Percentiles rank a stretch among this genome's conserved stretches.
Evolutionary conservation across 2,329 filamentous ascomycete genomes (phyloP).

Genomic region (Penicillium palitans): DNA sequence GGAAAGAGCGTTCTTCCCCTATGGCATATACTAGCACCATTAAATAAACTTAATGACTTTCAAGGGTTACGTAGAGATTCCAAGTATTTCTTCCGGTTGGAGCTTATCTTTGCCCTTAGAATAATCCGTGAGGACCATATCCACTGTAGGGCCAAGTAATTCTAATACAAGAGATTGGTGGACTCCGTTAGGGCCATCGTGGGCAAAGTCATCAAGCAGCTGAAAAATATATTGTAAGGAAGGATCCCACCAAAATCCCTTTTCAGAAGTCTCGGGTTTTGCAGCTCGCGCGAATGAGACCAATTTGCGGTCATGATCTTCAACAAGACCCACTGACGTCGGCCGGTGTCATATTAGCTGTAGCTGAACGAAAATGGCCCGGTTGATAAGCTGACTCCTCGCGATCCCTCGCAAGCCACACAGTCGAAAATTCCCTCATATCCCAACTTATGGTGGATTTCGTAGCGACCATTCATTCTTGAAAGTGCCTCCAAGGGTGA

Average conservation of each 20-base stretch:
- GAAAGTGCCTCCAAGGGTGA: constrained; percentile 45
- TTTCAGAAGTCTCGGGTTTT: constrained; percentile 16
- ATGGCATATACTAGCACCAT: constrained; percentile 31
- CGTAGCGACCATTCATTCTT: constrained; percentile 41
- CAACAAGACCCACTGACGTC: constrained; percentile 31
- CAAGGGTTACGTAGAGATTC: constrained; percentile 30
- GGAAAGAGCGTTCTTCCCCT: constrained; percentile 23
- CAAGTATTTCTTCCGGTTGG: constrained; percentile 23
- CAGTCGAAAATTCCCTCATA: constrained; percentile 45
- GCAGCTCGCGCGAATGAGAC: constrained; percentile 18
- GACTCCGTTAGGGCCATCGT: constrained; percentile 36
- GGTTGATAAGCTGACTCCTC: constrained; percentile 17
- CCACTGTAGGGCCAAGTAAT: constrained; percentile 33
- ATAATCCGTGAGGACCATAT: constrained; percentile 26
- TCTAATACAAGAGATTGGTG: constrained; percentile 38
- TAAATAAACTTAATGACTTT: constrained; percentile 31
- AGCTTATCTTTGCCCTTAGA: constrained; percentile 20
- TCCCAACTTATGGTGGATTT: constrained; percentile 48
- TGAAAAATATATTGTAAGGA: constrained; percentile 28
- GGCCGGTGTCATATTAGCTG: constrained; percentile 14
- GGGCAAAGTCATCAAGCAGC: constrained; percentile 32
- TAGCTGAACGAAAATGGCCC: too few relatives aligned
- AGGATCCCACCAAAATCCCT: constrained; percentile 7
- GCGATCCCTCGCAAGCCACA: constrained; percentile 46
- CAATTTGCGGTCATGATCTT: constrained; percentile 34